Base-by-base conservation (phyloP, 306 rosid genomes). In the Geum urbanum region DNA sequence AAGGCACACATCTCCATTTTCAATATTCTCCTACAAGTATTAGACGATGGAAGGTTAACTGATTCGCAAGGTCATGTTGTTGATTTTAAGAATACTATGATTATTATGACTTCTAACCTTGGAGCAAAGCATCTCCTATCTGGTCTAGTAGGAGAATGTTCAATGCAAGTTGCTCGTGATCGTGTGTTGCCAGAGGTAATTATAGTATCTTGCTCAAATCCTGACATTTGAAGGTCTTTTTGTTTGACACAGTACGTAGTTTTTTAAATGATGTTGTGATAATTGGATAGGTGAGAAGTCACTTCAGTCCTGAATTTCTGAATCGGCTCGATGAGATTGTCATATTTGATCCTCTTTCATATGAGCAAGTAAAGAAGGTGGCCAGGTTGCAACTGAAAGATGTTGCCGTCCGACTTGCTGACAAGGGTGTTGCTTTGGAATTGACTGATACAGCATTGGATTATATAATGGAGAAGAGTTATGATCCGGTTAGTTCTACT, bases 301-400 rank as follows among this genome's bases (percentile, higher is more conserved):
- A 92, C 60, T 92, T 92, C 4, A 86, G 91, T 81, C 98, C 98
- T 10, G 96, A 92, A 70, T 62, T 92, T 66, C 77, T 92, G 22
- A 92, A 92, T 13, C 76, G 96, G 4, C 84, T 92, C 0, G 98
- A 92, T 27, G 98, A 92, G 56, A 56, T 90, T 2, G 96, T 90
- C 32, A 92, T 92, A 12, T 90, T 92, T 19, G 96, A 90, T 57
- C 98, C 98, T 22, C 96, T 92, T 6, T 88, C 88, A 13, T 91
- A 86, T 7, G 98, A 86, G 0, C 96, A 92, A 59, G 45, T 92
- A 51, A 89, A 77, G 74, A 89, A 92, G 77, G 96, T 92, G 43
- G 96, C 98, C 8, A 83, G 96, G 72, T 57, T 92, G n/a, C 96
- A 89, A 60, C 87, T 92, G 98, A 92, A 87, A 71, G 96, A 89